Conservation (phyloP, 169 alveolate genomes). For the Cryptosporidium felis region DNA sequence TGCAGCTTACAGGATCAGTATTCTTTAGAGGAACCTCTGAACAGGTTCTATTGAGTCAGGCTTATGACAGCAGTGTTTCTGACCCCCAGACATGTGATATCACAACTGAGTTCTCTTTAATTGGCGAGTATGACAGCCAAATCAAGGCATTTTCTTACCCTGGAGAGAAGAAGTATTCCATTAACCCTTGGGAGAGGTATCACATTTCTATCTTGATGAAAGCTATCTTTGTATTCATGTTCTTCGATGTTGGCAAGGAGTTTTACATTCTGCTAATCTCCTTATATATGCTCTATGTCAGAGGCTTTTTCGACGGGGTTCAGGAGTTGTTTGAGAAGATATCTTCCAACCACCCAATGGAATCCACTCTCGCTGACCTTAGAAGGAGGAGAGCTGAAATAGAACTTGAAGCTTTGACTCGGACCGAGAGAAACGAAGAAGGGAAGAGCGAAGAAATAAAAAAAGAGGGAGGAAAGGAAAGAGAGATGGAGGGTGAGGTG, state of each 20-base stretch:
- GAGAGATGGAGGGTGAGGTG: too few species aligned
- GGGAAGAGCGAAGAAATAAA: too few species aligned
- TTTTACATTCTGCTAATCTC: constrained; percentile 37
- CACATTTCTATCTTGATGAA: constrained; percentile 55
- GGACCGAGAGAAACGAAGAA: too few species aligned
- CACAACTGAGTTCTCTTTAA: constrained; percentile 44
- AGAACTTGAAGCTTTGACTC: background rate
- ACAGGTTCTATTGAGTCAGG: constrained; percentile 25
- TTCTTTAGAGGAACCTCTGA: constrained; percentile 2
- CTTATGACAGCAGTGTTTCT: constrained; percentile 1
- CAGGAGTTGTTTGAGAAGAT: constrained; percentile 37
- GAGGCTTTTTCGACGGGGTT: constrained; percentile 44
- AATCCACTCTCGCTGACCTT: constrained; percentile 44
- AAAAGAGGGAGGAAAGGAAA: too few species aligned
- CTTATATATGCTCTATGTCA: constrained; percentile 17
- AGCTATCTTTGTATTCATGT: constrained; percentile 42
- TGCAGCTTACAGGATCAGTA: constrained; percentile 7
- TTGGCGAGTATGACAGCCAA: constrained; percentile 27
- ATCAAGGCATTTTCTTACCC: constrained; percentile 30
- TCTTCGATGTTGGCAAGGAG: constrained; percentile 61
- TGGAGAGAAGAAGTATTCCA: constrained; percentile 44
- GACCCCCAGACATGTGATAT: constrained; percentile 12
- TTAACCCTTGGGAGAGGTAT: constrained; percentile 66
- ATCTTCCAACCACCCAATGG: constrained; percentile 59
- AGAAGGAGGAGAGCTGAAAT: constrained; percentile 62